Conservation (phyloP, 2,329 filamentous ascomycete genomes). For the Trichophyton benhamiae region DNA sequence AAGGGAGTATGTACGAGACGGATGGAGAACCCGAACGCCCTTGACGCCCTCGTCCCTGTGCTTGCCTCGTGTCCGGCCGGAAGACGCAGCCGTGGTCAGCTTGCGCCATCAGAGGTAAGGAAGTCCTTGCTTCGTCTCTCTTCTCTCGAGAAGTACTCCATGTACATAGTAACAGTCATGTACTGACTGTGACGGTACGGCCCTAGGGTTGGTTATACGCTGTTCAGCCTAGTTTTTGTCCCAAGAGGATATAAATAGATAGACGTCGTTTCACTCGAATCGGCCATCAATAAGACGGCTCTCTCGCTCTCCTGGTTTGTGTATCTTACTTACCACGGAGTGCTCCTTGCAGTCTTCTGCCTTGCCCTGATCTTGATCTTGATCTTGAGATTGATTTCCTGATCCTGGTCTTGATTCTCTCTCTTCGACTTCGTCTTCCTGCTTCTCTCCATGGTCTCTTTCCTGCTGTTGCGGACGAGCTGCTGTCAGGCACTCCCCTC, state of each 20-base stretch:
- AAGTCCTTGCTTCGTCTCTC: neutral
- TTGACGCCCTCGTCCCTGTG: neutral
- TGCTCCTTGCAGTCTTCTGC: too few relatives aligned
- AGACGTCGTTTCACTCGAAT: neutral
- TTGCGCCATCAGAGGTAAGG: neutral
- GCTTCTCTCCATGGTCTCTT: neutral
- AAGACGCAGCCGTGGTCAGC: neutral
- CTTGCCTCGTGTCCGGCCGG: slow-evolving; percentile 1
- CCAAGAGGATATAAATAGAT: neutral
- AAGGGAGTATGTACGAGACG: neutral
- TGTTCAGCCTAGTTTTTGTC: too few relatives aligned
- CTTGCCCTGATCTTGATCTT: neutral
- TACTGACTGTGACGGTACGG: neutral
- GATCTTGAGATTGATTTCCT: neutral
- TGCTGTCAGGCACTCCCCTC: neutral
- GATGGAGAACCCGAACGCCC: neutral
- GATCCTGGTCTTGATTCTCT: neutral
- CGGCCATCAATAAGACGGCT: neutral
- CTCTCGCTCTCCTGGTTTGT: neutral
- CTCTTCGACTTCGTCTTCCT: neutral
- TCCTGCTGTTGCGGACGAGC: neutral
- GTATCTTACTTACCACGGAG: too few relatives aligned
- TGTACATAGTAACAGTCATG: neutral
- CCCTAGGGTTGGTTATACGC: neutral
- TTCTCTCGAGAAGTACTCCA: neutral